These are phyloP conservation scores for Salisapilia sapeloensis DNA, from an alignment of 352 stramenopile species.

Conservation along the genomic window DNA sequence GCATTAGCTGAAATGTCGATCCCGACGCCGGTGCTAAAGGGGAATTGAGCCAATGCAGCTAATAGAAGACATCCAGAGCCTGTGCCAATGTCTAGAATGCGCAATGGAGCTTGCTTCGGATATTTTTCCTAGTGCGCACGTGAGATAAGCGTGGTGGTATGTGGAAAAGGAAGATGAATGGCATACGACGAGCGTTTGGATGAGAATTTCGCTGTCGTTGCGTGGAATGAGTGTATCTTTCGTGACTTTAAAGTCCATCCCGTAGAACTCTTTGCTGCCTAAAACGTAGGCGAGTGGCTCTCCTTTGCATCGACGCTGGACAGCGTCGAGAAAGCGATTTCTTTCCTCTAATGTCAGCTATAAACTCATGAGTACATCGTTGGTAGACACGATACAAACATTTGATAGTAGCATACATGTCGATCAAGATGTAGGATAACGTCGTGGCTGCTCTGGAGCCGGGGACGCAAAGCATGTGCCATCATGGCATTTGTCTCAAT, in stretches of 20 bases:
- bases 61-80: slow-evolving; percentile 52
- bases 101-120: slow-evolving; percentile 10
- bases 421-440: slow-evolving; percentile 38
- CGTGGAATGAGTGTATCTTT: slow-evolving; percentile 56
- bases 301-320: slow-evolving; percentile 13
- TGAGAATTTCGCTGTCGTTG: slow-evolving; percentile 65
- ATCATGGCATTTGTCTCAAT: slow-evolving; percentile 39
- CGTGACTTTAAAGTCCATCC: slow-evolving; percentile 29
- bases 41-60: slow-evolving; percentile 39
- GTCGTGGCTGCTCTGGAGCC: slow-evolving; percentile 20
- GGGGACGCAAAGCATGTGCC: slow-evolving; percentile 21
- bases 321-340: slow-evolving; percentile 4
- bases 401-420: slow-evolving; percentile 4
- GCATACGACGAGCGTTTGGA: slow-evolving; percentile 45
- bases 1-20: slow-evolving; percentile 39
- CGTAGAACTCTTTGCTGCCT: slow-evolving; percentile 63
- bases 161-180: not conserved
- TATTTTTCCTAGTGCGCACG: slow-evolving; percentile 16
- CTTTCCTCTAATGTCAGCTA: slow-evolving; percentile 19
- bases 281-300: slow-evolving; percentile 62
- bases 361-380: not conserved
- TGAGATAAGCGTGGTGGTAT: not conserved
- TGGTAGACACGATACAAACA: not conserved
- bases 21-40: slow-evolving; percentile 23
- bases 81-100: slow-evolving; percentile 54